Evolutionary conservation across 306 rosid genomes (phyloP), one percentile per base, ranked within the genome.

Genomic region (Vigna unguiculata): DNA sequence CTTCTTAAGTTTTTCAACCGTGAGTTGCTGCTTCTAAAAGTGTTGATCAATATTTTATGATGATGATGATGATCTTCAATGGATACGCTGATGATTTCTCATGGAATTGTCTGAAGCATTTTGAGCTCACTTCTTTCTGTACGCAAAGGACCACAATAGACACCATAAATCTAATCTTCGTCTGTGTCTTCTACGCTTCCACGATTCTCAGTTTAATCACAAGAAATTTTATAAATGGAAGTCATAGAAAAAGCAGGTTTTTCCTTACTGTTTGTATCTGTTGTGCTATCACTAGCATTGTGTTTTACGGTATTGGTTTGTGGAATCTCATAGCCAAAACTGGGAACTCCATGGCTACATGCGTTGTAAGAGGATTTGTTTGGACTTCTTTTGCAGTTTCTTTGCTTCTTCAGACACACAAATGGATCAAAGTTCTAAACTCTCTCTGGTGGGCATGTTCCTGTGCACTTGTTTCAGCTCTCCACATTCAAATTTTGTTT

Each of bases 371-470:
- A 75, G 86, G 78, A 43, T 52, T 88, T 4, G 54, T 88, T 78
- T 88, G 93, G 93, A 62, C 83, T 71, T 82, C 83, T 22, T 77
- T 82, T 14, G n/a, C 85, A 41, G 28, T 78, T 55, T 86, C 93
- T 2, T 78, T 86, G 88, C 74, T 61, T 74, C 75, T 82, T 67
- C 84, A 86, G 58, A 43, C 47, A 52, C 75, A 80, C 12, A 78
- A 82, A 62, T 80, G 83, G 87, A 85, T 81, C 13, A 81, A 60
- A 79, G 10, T 59, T 47, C 41, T 81, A 1, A 81, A 54, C 61
- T 80, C 79, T 58, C 3, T 85, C 54, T 89, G 90, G 93, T 89
- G 90, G 93, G 11, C 69, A 13, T 75, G 65, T 66, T 78, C 69
- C 8, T 85, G 83, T 66, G 19, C 13, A 28, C 36, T 86, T 40